Percentiles rank a stretch among this genome's conserved stretches.
phyloP scores from a whole-genome alignment of 1,139 yeast genomes.

The Pichia sp. region DNA sequence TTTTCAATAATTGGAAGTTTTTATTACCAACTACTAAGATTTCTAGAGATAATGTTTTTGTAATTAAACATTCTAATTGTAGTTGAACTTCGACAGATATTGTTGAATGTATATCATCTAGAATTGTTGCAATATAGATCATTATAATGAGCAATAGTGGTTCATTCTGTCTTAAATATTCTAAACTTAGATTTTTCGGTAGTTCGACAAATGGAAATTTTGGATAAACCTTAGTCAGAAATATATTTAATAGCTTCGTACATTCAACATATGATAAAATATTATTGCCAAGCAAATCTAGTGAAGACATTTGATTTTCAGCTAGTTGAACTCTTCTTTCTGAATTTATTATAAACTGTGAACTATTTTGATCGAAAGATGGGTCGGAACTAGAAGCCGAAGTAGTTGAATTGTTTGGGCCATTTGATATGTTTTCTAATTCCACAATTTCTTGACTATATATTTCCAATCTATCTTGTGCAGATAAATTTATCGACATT shows the following conservation, averaged over 20 bases:
- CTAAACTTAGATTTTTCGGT: slow-evolving; percentile 38
- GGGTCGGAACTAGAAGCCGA: neutral
- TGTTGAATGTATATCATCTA: slow-evolving; percentile 31
- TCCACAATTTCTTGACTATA: slow-evolving; percentile 32
- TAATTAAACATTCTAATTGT: slow-evolving; percentile 52
- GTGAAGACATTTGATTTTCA: slow-evolving; percentile 22
- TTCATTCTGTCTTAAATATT: slow-evolving; percentile 40
- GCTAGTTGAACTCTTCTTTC: slow-evolving; percentile 36
- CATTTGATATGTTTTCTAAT: slow-evolving; percentile 25
- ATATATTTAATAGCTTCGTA: slow-evolving; percentile 37
- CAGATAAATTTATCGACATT: neutral
- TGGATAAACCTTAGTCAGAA: slow-evolving; percentile 35
- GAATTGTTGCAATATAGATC: slow-evolving; percentile 53
- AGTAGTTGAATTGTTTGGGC: slow-evolving; percentile 28
- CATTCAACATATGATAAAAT: slow-evolving; percentile 47
- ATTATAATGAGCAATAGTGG: slow-evolving; percentile 62
- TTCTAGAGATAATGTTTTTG: slow-evolving; percentile 53
- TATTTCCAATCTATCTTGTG: slow-evolving; percentile 9
- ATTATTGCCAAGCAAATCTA: slow-evolving; percentile 45
- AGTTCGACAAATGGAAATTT: slow-evolving; percentile 51
- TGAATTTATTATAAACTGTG: slow-evolving; percentile 26
- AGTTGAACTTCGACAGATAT: slow-evolving; percentile 34
- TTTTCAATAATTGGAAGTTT: slow-evolving; percentile 59
- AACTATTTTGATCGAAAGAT: slow-evolving; percentile 24
- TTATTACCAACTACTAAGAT: slow-evolving; percentile 68